Conservation (phyloP, 2,329 filamentous ascomycete genomes). For the Ophiostoma sp. region DNA sequence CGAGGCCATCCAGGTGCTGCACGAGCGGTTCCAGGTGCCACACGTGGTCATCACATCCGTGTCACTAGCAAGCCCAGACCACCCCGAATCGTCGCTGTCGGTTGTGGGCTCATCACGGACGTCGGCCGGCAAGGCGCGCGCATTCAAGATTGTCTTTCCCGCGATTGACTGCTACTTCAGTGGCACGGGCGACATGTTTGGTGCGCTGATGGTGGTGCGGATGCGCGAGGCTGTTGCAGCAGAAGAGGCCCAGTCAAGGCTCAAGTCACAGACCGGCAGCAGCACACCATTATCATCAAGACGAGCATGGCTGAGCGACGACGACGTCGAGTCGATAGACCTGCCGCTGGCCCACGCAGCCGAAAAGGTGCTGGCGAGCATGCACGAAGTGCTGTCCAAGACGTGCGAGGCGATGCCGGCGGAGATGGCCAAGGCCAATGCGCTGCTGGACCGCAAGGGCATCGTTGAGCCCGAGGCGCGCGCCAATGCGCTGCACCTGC, state of each 20-base stretch:
- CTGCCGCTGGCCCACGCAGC: constrained; percentile 78
- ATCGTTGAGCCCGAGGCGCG: constrained; percentile 37
- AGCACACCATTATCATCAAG: constrained; percentile 30
- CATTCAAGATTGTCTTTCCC: constrained; percentile 84
- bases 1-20: constrained; percentile 69
- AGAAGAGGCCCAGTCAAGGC: constrained; percentile 24
- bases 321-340: constrained; percentile 62
- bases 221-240: constrained; percentile 71
- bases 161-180: constrained; percentile 90
- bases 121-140: constrained; percentile 60
- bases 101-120: constrained; percentile 73
- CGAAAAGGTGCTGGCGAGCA: constrained; percentile 83
- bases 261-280: neutral
- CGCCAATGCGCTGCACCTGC: constrained; percentile 58
- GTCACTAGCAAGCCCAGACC: constrained; percentile 53
- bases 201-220: constrained; percentile 79
- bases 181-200: constrained; percentile 98
- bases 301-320: constrained; percentile 69
- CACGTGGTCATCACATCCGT: constrained; percentile 93
- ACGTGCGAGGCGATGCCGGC: constrained; percentile 60
- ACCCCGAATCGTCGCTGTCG: constrained; percentile 43
- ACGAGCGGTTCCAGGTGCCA: constrained; percentile 69
- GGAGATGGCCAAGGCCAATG: constrained; percentile 43
- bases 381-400: constrained; percentile 75
- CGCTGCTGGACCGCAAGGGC: constrained; percentile 26